Evolutionary conservation across 2,329 filamentous ascomycete genomes (phyloP), one percentile per base, ranked within the genome.

Genomic region (Seiridium unicorne): DNA sequence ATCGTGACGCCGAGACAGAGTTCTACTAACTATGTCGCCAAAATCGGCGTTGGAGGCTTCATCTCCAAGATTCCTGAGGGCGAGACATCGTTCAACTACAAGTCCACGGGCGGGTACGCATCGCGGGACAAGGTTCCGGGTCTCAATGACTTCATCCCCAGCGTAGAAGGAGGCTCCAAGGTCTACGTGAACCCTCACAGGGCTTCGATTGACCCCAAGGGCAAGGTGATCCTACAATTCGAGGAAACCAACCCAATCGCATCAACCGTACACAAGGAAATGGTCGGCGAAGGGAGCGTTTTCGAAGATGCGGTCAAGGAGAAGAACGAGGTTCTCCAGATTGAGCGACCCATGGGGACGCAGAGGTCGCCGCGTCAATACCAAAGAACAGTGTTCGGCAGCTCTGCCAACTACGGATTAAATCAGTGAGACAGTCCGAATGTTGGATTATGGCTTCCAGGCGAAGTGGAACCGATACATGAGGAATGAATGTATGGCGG

Each of bases 21-120:
- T 7, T 7, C 9, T 26, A 70, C 71, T 9, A 60, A 62, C 8
- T 63, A 67, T 7, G 64, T 66, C 1, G 76, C 81, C 26, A 80
- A 77, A 66, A 72, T 87, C 44, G 84, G 84, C 68, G 72, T 87
- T 42, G 84, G 79, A 60, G 84, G 84, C 60, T 83, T 87, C 65
- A 72, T 87, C 36, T 74, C 75, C 35, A 72, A 79, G 40, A 71
- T 74, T 0, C 77, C 79, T 5, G 55, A 66, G 10, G 76, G 76
- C 42, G 76, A 82, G 62, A 76, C 75, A n/a, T 66, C 72, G 31
- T 81, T 78, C 69, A 80, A 79, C 66, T 42, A 51, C 44, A 65
- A 51, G 55, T 40, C 11, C 35, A 38, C 31, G 46, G 54, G 55
- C 55, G 35, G 58, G 13, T 36, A 11, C 10, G 38, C 11, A 36